Conservation (phyloP, 2,329 filamentous ascomycete genomes). For the Kalaharituber pfeilii region DNA sequence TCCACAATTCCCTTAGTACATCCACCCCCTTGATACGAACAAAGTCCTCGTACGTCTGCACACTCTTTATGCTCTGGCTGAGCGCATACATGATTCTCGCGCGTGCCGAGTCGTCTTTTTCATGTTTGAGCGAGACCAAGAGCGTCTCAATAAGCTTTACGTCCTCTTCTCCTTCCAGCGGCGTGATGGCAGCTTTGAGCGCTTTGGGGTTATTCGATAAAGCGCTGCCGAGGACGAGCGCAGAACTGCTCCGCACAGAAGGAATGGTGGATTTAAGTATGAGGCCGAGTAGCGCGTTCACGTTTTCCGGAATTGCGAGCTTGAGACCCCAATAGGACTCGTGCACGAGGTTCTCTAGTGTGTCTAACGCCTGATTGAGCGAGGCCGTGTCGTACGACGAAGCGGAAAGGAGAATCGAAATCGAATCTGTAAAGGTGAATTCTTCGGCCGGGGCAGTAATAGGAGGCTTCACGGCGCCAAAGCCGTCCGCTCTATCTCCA, state of each 20-base stretch:
- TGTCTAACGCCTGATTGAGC: conserved; percentile 30
- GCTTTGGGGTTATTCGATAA: conserved; percentile 50
- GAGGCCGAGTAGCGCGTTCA: conserved; percentile 41
- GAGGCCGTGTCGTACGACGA: conserved; percentile 2
- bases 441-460: conserved; percentile 1
- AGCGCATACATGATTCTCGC: conserved; percentile 30
- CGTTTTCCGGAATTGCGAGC: conserved; percentile 37
- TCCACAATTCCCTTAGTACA: conserved; percentile 35
- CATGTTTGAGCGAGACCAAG: conserved; percentile 25
- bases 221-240: conserved; percentile 39
- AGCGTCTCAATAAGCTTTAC: conserved; percentile 24
- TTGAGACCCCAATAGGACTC: conserved; percentile 54
- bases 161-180: conserved; percentile 14
- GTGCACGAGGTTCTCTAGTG: conserved; percentile 46
- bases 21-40: conserved; percentile 38
- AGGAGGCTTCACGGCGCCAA: neutral
- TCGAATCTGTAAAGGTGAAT: neutral
- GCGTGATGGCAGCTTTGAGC: conserved; percentile 24
- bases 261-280: conserved; percentile 28
- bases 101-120: conserved; percentile 15
- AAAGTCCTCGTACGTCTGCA: conserved; percentile 38
- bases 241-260: conserved; percentile 32
- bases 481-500: neutral
- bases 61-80: conserved; percentile 39
- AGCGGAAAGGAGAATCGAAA: neutral